Conservation (phyloP, 768 basidiomycete genomes). For the Calocybe indica region DNA sequence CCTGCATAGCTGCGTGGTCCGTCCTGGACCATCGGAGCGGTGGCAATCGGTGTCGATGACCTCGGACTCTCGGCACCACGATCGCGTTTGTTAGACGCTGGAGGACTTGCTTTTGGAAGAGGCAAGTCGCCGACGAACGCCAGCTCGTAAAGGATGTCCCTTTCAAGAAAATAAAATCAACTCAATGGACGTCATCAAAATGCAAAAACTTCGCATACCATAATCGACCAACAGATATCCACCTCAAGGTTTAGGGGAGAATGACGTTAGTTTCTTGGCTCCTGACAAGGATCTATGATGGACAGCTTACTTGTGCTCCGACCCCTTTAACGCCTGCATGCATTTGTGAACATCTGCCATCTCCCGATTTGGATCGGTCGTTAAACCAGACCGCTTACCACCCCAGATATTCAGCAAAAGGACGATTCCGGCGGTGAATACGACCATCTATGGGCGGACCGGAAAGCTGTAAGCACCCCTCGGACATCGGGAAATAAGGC, state of each 20-base stretch:
- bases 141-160: conserved; percentile 71
- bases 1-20: conserved; percentile 2
- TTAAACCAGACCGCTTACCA: conserved; percentile 43
- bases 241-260: too few relatives aligned
- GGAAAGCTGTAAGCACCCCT: conserved; percentile 1
- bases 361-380: conserved; percentile 44
- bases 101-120: conserved; percentile 50
- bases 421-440: conserved; percentile 47
- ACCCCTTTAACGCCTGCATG: conserved; percentile 42
- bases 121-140: conserved; percentile 69
- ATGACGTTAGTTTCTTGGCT: too few relatives aligned
- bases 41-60: conserved; percentile 6
- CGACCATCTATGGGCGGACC: conserved; percentile 22
- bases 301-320: conserved; percentile 27
- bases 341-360: conserved; percentile 65
- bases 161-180: conserved; percentile 12
- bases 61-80: conserved; percentile 49
- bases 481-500: not conserved
- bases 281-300: too few relatives aligned
- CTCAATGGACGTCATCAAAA: too few relatives aligned
- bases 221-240: too few relatives aligned
- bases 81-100: conserved; percentile 52
- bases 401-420: conserved; percentile 67
- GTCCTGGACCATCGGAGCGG: conserved; percentile 6
- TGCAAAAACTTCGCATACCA: too few relatives aligned